Conservation (phyloP, 139 green algal genomes). For the Chlorokybus atmophyticus region DNA sequence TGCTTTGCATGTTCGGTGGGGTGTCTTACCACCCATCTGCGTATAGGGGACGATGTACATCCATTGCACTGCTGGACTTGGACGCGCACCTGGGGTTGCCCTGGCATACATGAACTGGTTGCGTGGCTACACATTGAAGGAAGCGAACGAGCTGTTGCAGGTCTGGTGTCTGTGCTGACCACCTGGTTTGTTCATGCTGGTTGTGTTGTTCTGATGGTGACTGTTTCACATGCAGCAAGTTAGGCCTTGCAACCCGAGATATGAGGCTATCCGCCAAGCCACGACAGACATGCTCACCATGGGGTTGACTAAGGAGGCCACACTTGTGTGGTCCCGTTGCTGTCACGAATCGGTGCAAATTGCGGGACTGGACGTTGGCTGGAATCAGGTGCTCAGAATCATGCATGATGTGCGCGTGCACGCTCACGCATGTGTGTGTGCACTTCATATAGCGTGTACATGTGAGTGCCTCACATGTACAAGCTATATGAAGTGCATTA, state of each 20-base stretch:
- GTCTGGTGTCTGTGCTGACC: neutral
- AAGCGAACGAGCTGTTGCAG: slow-evolving; percentile 27
- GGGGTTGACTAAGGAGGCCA: slow-evolving; percentile 6
- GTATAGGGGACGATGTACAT: too few species aligned
- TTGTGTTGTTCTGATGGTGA: neutral
- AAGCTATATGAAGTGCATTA: too few species aligned
- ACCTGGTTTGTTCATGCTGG: neutral
- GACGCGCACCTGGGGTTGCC: slow-evolving; percentile 70
- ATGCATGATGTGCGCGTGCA: too few species aligned
- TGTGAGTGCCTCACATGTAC: too few species aligned
- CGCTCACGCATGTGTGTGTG: too few species aligned
- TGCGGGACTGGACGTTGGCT: slow-evolving; percentile 87
- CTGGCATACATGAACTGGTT: slow-evolving; percentile 86
- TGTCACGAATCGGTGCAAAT: slow-evolving; percentile 36
- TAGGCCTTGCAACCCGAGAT: slow-evolving; percentile 24
- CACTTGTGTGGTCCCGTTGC: slow-evolving; percentile 11
- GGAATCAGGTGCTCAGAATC: slow-evolving; percentile 56
- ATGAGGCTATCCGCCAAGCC: slow-evolving; percentile 27
- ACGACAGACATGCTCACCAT: slow-evolving; percentile 22
- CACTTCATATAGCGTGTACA: too few species aligned
- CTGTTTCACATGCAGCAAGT: slow-evolving; percentile 11
- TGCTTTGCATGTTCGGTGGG: too few species aligned
- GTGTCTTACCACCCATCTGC: too few species aligned
- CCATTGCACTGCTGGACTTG: slow-evolving; percentile 89
- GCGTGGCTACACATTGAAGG: slow-evolving; percentile 49